Evolutionary conservation across 176 grass and related monocot species (phyloP), one percentile per base, ranked within the genome.

Genomic region (Musa troglodytarum): DNA sequence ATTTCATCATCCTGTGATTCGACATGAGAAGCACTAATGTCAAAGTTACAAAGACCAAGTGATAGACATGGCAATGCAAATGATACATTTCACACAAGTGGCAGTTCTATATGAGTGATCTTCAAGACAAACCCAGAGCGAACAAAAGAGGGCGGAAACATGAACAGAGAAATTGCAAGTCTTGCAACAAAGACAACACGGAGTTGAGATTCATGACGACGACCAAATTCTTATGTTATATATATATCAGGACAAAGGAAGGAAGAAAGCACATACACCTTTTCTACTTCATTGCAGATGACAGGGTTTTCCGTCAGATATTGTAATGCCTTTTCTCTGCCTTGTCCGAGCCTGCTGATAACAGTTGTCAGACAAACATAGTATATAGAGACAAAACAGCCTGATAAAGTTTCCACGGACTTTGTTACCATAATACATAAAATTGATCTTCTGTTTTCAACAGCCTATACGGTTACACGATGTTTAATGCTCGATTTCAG

Each of bases 241-340:
- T 43, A 6, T 43, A 6, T 43, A 43, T 43, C 34, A 43, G 4
- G 4, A 43, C 6, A 43, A 1, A 23, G 10, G 49, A 78, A 14
- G 15, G 29, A 68, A 8, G 73, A 59, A 59, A 22, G 43, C 77
- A 25, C 25, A 21, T 74, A 79, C 79, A 94, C 95, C 90, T 99
- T 94, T 87, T 94, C 95, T 85, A 99, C 87, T 79, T 99, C 94
- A 43, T 75, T 71, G 49, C 86, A 86, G 55, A 92, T 61, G 53
- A 68, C 54, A 65, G 88, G 90, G 63, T 73, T 99, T 62, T 94
- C 91, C 67, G 85, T 78, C 78, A 99, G 80, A 89, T 89, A 94
- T 64, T 99, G 95, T 19, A 91, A 72, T 75, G 95, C 78, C 65
- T 94, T 99, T 61, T 99, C 95, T 77, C 86, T 99, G 49, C 91